Evolutionary conservation across 31 red algal species (phyloP).

Genomic region (Asparagopsis taxiformis): DNA sequence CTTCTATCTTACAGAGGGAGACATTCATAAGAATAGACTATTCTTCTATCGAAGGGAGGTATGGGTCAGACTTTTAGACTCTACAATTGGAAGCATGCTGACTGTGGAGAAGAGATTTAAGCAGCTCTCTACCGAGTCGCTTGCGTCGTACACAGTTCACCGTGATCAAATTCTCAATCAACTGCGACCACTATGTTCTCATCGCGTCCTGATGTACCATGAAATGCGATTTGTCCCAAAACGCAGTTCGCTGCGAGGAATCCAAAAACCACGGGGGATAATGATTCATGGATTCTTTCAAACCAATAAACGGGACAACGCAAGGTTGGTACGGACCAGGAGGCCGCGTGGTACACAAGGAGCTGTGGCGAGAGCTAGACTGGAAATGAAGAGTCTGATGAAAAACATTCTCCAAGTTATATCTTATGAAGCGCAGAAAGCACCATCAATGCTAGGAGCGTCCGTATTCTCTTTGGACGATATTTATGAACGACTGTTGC

Average conservation of each 20-base stretch:
- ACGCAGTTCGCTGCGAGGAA: slow-evolving; percentile 10
- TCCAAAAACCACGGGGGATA: slow-evolving; percentile 12
- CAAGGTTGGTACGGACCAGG: neutral
- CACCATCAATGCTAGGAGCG: slow-evolving; percentile 23
- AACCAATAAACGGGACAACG: neutral
- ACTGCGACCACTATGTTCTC: slow-evolving; percentile 9
- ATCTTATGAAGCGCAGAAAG: neutral
- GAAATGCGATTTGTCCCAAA: slow-evolving; percentile 33
- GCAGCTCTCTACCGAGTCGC: too few relatives aligned
- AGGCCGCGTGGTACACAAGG: neutral
- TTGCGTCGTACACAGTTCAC: too few relatives aligned
- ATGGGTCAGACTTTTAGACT: slow-evolving; percentile 53
- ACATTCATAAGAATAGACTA: slow-evolving; percentile 35
- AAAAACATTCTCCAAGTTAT: slow-evolving; percentile 8
- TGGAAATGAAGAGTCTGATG: slow-evolving; percentile 9
- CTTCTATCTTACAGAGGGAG: slow-evolving; percentile 64
- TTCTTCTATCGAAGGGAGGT: slow-evolving; percentile 71
- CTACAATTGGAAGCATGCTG: too few relatives aligned
- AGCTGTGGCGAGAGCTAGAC: slow-evolving; percentile 6
- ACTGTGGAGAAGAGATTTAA: too few relatives aligned
- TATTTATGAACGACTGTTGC: slow-evolving; percentile 40
- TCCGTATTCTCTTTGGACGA: slow-evolving; percentile 66
- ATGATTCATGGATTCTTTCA: slow-evolving; percentile 8
- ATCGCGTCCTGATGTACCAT: slow-evolving; percentile 11
- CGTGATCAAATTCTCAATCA: too few relatives aligned